Conservation (phyloP, 2,329 filamentous ascomycete species). For the Phaeosphaeriaceae sp. region DNA sequence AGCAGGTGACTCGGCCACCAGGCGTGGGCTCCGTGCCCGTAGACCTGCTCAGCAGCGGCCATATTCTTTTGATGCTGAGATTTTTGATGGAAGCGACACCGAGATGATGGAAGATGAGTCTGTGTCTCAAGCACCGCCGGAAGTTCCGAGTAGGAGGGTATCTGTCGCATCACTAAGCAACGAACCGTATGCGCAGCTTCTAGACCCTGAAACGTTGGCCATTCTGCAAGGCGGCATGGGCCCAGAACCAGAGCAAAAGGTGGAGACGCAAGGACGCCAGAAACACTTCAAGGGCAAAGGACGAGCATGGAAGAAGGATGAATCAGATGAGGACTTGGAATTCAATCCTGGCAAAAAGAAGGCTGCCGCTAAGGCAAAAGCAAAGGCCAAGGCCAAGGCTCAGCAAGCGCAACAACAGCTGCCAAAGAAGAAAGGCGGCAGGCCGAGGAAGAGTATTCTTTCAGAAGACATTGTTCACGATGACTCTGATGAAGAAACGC, state of each 20-base stretch:
- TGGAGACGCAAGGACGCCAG: constrained; percentile 7
- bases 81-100: constrained; percentile 31
- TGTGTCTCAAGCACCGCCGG: constrained; percentile 5
- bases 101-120: constrained; percentile 17
- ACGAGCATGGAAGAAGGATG: constrained; percentile 41
- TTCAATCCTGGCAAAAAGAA: constrained; percentile 31
- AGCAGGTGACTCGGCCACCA: constrained; percentile 23
- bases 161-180: constrained; percentile 19
- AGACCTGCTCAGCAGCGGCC: constrained; percentile 45
- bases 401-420: neutral
- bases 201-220: constrained; percentile 19
- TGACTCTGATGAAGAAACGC: constrained; percentile 14
- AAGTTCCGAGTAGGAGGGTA: constrained; percentile 17
- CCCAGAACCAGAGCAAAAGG: constrained; percentile 2
- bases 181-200: constrained; percentile 12
- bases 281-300: constrained; percentile 44
- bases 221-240: constrained; percentile 21
- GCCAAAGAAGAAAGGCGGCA: constrained; percentile 23
- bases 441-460: constrained; percentile 27
- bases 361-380: constrained; percentile 17
- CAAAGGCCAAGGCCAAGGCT: constrained; percentile 11
- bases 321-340: constrained; percentile 40
- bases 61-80: constrained; percentile 42
- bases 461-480: constrained; percentile 26
- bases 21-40: constrained; percentile 41